Base-by-base conservation (phyloP, 2,329 filamentous ascomycete species). In the Hypoxylon sp. region DNA sequence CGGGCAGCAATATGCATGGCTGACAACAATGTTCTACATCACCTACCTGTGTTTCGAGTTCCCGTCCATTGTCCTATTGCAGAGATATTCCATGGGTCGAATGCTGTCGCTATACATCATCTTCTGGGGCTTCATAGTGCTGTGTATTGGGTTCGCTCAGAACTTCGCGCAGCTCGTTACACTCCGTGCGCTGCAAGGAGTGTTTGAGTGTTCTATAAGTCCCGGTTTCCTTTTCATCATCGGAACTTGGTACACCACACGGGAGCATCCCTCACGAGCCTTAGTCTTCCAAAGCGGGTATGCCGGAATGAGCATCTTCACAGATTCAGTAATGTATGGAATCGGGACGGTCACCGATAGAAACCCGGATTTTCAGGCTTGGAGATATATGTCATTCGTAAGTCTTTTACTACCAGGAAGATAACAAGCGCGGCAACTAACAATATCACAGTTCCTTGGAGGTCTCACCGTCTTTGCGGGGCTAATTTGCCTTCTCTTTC, bases 361-460 rank as follows among this genome's bases (percentile, higher is more conserved):
- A 4, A 55, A 67, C 8, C 71, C 75, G 0, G 71, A 71, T 8
- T 74, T 75, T 14, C 61, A 79, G 61, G 70, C 78, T 0, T 80
- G 78, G 78, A 70, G 78, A 11, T 80, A 79, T 58, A 79, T 80
- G 73, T 77, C 75, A 2, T 78, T 78, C 58, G 74, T 76, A n/a
- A 72, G 75, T 71, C 54, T 16, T 19, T 11, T 7, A 6, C 14
- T 7, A 6, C 4, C 19, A 4, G 9, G 3, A 16, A 29, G 30
- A 6, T n/a, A 2, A 5, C 25, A 51, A 14, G 14, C 4, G 21
- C 19, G 16, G 23, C 25, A 11, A 25, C 64, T 63, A 27, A 64
- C 46, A 6, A 6, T 8, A 5, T 16, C 8, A 14, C 37, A 76
- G 75, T 79, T 78, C 34, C 74, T 80, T 0, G 78, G 78, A 1